Percentiles rank a stretch among this genome's conserved stretches.
These are phyloP conservation scores for Annona squamosa DNA, from an alignment of 164 flowering plant genomes.

Conservation along the genomic window DNA sequence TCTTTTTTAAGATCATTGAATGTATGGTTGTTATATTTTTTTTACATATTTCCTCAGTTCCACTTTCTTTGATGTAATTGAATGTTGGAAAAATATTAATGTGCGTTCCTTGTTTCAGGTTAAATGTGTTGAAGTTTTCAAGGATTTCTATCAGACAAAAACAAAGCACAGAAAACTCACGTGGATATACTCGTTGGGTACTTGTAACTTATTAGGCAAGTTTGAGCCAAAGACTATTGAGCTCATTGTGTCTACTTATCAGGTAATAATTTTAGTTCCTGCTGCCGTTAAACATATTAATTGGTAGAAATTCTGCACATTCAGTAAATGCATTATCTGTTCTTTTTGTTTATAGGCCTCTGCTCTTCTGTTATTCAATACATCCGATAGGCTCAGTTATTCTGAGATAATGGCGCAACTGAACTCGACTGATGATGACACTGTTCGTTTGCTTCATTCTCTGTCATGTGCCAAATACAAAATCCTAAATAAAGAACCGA, in stretches of 20 bases:
- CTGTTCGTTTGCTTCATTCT: slow-evolving; percentile 74
- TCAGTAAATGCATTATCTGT: slow-evolving; percentile 38
- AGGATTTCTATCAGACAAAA: slow-evolving; percentile 71
- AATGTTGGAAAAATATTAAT: not conserved
- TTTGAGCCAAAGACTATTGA: slow-evolving; percentile 77
- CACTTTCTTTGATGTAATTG: no score
- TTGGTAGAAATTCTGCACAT: not conserved
- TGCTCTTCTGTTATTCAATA: slow-evolving; percentile 66
- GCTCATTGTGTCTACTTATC: slow-evolving; percentile 78
- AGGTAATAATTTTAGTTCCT: slow-evolving; percentile 36
- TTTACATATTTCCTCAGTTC: no score
- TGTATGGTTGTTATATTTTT: no score
- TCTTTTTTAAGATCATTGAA: no score
- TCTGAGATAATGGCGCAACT: slow-evolving; percentile 73
- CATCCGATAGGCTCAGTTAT: slow-evolving; percentile 60
- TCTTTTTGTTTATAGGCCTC: slow-evolving; percentile 47
- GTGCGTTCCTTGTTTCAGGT: slow-evolving; percentile 50
- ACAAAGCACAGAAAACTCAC: slow-evolving; percentile 87
- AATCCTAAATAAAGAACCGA: slow-evolving; percentile 63
- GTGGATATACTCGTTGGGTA: slow-evolving; percentile 91
- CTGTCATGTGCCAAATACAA: slow-evolving; percentile 84
- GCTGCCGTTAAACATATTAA: not conserved
- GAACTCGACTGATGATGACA: slow-evolving; percentile 69
- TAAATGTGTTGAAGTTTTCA: slow-evolving; percentile 76
- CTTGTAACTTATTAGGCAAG: slow-evolving; percentile 71